A percentile compares a stretch with the other conserved stretches of the same genome.
Conservation (phyloP, 345 rosid genomes). For the Eucalyptus pumila region DNA sequence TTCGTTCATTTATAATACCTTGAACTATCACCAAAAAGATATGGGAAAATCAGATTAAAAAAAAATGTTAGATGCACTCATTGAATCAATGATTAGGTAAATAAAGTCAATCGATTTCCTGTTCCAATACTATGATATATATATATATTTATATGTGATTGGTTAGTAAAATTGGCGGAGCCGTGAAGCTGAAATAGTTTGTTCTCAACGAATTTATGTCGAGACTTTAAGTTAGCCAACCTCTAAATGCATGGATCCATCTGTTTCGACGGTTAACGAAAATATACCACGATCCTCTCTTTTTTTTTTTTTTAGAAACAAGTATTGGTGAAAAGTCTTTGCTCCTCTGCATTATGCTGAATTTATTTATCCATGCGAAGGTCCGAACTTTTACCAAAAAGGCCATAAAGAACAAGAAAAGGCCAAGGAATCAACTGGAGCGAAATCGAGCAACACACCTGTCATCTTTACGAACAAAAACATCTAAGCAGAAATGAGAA, state of each 20-base stretch:
- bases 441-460: background rate
- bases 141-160: no score
- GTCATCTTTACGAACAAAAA: background rate
- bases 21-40: background rate
- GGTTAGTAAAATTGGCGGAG: background rate
- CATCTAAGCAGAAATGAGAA: background rate
- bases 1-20: background rate
- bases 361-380: background rate
- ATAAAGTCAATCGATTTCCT: background rate
- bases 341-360: background rate
- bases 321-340: background rate
- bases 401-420: background rate
- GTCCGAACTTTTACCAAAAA: background rate
- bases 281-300: background rate
- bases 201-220: background rate
- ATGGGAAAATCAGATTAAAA: background rate
- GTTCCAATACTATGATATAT: background rate
- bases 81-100: background rate
- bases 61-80: background rate
- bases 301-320: no score
- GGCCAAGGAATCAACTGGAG: background rate
- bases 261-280: background rate
- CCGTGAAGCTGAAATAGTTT: background rate
- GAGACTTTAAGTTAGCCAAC: background rate
- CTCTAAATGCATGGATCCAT: background rate